These are phyloP conservation scores for Lactarius deliciosus DNA, from an alignment of 768 basidiomycete genomes.

Conservation along the genomic window DNA sequence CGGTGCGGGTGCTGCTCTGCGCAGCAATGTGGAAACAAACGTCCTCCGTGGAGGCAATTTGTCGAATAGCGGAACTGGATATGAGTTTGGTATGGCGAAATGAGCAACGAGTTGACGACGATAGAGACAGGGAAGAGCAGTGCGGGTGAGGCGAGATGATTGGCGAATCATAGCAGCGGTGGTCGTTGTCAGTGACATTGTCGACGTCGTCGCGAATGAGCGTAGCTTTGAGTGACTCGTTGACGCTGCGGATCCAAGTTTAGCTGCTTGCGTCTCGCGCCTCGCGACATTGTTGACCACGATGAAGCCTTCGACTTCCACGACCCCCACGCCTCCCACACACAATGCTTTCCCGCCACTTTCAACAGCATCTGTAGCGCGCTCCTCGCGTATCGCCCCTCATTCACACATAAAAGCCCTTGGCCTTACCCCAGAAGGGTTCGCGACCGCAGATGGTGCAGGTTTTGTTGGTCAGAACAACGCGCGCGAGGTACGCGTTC, in stretches of 20 bases:
- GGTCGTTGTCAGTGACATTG: background rate
- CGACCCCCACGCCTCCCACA: conserved; percentile 35
- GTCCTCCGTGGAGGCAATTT: conserved; percentile 3
- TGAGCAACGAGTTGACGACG: conserved; percentile 4
- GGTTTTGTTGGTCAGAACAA: conserved; percentile 91
- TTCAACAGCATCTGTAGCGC: conserved; percentile 55
- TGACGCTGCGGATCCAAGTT: background rate
- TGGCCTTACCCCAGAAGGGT: conserved; percentile 82
- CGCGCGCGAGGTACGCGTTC: conserved; percentile 75
- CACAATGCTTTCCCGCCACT: conserved; percentile 77
- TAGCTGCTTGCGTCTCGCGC: background rate
- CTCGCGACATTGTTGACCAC: background rate
- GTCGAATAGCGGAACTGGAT: background rate
- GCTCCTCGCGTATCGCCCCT: conserved; percentile 80
- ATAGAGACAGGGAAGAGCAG: background rate
- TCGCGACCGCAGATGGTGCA: conserved; percentile 65
- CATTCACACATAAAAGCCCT: conserved; percentile 98
- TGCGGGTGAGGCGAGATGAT: background rate
- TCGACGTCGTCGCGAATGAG: background rate
- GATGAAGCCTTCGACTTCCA: conserved; percentile 29
- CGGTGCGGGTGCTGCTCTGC: conserved; percentile 7
- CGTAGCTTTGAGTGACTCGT: background rate
- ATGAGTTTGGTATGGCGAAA: background rate
- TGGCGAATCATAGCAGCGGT: background rate
- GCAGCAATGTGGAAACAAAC: conserved; percentile 16